These are phyloP conservation scores for Globomyces pollinis-pini DNA, from an alignment of 192 early-diverging fungal species.

Conservation along the genomic window DNA sequence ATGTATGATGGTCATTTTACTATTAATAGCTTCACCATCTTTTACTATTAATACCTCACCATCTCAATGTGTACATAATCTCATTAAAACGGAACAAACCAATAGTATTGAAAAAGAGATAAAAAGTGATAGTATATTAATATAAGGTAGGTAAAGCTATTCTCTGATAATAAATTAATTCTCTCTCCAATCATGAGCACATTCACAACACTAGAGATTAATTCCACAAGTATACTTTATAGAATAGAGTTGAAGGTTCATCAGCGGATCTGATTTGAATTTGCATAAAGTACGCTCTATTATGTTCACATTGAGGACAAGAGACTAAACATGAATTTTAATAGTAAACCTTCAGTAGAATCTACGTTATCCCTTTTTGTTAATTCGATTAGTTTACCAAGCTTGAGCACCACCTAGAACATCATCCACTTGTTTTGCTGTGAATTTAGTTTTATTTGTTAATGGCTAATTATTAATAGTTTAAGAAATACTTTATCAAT, in stretches of 20 bases:
- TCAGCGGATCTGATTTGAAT: constrained; percentile 92
- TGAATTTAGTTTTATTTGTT: constrained; percentile 27
- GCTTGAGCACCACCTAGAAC: constrained; percentile 85
- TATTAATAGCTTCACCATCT: too few relatives aligned
- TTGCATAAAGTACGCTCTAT: constrained; percentile 62
- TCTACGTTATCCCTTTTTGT: constrained; percentile 80
- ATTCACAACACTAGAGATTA: constrained; percentile 19
- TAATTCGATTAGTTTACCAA: too few relatives aligned
- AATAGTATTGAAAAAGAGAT: too few relatives aligned
- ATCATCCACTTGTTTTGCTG: constrained; percentile 85
- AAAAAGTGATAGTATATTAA: too few relatives aligned
- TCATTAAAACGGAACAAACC: too few relatives aligned
- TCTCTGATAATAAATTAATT: constrained; percentile 5
- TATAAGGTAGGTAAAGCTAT: too few relatives aligned
- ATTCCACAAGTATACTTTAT: too few relatives aligned
- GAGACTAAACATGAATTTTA: constrained; percentile 17
- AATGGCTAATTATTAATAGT: too few relatives aligned
- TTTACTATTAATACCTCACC: too few relatives aligned
- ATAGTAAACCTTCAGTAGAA: constrained; percentile 32
- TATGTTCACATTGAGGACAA: constrained; percentile 39
- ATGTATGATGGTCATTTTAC: too few relatives aligned
- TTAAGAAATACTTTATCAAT: too few relatives aligned
- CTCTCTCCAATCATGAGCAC: constrained; percentile 20
- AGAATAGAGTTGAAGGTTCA: constrained; percentile 92
- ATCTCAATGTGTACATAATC: too few relatives aligned